phyloP scores from a whole-genome alignment of 805 yeast genomes.

The Saturnispora hagleri region DNA sequence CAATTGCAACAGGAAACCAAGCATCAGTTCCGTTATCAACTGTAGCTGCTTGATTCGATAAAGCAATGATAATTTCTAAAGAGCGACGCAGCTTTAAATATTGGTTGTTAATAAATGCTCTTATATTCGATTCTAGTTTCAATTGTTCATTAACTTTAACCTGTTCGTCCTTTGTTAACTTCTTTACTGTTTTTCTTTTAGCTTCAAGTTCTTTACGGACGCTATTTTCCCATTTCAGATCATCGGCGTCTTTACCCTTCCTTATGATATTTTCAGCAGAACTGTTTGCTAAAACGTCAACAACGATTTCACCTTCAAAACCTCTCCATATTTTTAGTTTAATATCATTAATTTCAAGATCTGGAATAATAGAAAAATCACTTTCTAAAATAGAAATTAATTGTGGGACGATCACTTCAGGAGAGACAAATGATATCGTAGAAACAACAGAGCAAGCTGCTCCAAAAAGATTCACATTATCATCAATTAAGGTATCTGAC shows the following conservation, averaged over 20 bases:
- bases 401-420: conserved; percentile 45
- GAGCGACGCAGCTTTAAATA: conserved; percentile 38
- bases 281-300: conserved; percentile 45
- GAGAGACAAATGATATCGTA: conserved; percentile 48
- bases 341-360: conserved; percentile 36
- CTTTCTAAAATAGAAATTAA: conserved; percentile 34
- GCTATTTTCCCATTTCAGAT: conserved; percentile 81
- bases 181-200: conserved; percentile 36
- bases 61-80: conserved; percentile 41
- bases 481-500: conserved; percentile 10
- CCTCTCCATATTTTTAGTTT: conserved; percentile 60
- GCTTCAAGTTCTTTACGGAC: conserved; percentile 66
- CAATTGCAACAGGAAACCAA: conserved; percentile 70
- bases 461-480: conserved; percentile 28
- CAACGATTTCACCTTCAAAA: conserved; percentile 58
- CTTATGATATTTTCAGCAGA: conserved; percentile 38
- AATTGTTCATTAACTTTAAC: conserved; percentile 52
- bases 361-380: conserved; percentile 32
- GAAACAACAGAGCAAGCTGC: conserved; percentile 44
- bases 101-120: conserved; percentile 35
- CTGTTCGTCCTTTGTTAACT: conserved; percentile 72
- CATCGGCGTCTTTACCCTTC: conserved; percentile 76
- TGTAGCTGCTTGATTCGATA: conserved; percentile 39
- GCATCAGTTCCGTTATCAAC: conserved; percentile 54
- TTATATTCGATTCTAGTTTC: conserved; percentile 47